phyloP scores from a whole-genome alignment of 2,329 filamentous ascomycete species.

The Dactylonectria estremocensis region DNA sequence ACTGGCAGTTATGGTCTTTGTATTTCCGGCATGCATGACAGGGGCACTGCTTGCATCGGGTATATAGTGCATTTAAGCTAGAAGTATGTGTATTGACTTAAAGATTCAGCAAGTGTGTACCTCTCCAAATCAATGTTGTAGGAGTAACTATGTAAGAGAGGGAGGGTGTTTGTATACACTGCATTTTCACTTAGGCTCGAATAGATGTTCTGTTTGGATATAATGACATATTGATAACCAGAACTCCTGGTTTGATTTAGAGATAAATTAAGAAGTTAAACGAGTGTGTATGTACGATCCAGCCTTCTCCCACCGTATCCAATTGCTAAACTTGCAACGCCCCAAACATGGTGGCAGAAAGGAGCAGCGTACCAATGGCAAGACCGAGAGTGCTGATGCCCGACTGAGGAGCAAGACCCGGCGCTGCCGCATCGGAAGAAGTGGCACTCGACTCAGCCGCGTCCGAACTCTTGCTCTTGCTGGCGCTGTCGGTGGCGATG shows the following conservation, averaged over 20 bases:
- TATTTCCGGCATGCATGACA: too few relatives aligned
- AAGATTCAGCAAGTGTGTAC: too few relatives aligned
- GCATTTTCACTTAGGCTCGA: not conserved
- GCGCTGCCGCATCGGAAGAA: constrained; percentile 26
- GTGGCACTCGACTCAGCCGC: constrained; percentile 8
- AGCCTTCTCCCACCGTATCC: not conserved
- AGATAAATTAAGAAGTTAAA: not conserved
- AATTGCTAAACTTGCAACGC: constrained; percentile 29
- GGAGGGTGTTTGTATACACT: not conserved
- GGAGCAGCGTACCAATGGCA: constrained; percentile 51
- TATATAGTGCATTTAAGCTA: too few relatives aligned
- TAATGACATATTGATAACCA: not conserved
- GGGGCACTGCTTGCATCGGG: too few relatives aligned
- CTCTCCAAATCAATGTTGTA: too few relatives aligned
- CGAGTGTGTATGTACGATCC: not conserved
- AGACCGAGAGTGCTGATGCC: constrained; percentile 47
- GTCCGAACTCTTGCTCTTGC: constrained; percentile 3
- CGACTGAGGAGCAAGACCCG: constrained; percentile 11
- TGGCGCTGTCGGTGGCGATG: constrained; percentile 34
- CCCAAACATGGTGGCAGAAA: constrained; percentile 47
- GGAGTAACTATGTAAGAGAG: not conserved
- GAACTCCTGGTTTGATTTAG: not conserved
- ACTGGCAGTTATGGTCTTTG: too few relatives aligned
- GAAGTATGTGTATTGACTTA: too few relatives aligned
- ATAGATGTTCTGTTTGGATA: not conserved